Evolutionary conservation across 2,329 filamentous ascomycete genomes (phyloP), one percentile per base, ranked within the genome.

Genomic region (Fusarium multiceps): DNA sequence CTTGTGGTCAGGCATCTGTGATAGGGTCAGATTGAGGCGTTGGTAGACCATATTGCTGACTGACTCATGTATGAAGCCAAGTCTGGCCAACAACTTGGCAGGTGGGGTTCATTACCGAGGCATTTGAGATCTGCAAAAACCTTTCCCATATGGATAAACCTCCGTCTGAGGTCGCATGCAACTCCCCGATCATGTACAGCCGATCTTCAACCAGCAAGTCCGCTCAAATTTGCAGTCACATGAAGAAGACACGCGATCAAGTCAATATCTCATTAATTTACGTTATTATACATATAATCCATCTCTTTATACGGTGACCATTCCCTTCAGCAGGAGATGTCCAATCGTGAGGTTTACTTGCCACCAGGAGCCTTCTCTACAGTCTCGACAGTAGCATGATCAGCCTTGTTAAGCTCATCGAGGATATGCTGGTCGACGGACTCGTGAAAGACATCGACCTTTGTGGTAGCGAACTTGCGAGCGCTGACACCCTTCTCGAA

Each of bases 401-500:
- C 66, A n/a, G 74, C 71, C 56, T 83, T 75, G 74, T 83, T 74
- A 71, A 87, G 87, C 37, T 80, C 80, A 42, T 83, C 77, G 74
- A 88, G 78, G 5, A 86, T 78, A 16, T 81, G 80, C n/a, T 79
- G 80, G 45, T 84, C 81, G 13, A 88, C 78, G 8, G 79, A 77
- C 73, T 86, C 85, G 45, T 82, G 81, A 63, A 89, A 88, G 10
- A 87, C 87, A 53, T 89, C 83, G 12, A 89, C 86, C 64, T 86
- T 73, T 1, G 87, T 88, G n/a, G 77, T 76, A 11, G 88, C 86
- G 77, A 96, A 97, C 74, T 93, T 91, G 72, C 93, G 85, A 6
- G 93, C 92, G 69, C 86, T 86, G 25, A 96, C 81, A 2, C 86
- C 83, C 66, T 88, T 86, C 82, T 97, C 92, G 74, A 97, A 97